These are phyloP conservation scores for Verticillium dahliae DNA, from an alignment of 2,329 filamentous ascomycete genomes.

Conservation along the genomic window DNA sequence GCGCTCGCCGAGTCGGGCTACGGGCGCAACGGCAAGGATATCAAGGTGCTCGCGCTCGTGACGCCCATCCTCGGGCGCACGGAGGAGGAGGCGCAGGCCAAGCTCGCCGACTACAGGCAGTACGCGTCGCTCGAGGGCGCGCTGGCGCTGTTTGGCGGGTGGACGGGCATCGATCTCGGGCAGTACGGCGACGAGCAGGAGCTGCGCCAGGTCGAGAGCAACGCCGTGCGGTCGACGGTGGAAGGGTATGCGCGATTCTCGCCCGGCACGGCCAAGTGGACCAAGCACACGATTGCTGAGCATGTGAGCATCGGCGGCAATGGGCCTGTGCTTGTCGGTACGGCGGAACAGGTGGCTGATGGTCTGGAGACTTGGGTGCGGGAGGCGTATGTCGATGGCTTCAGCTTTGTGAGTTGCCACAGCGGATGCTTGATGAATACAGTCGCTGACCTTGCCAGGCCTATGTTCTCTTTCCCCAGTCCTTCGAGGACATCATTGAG, in stretches of 20 bases:
- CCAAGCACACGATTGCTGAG: conserved; percentile 62
- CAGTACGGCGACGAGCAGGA: conserved; percentile 61
- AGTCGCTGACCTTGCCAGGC: conserved; percentile 29
- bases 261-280: conserved; percentile 61
- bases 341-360: conserved; percentile 58
- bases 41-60: conserved; percentile 63
- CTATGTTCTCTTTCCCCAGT: conserved; percentile 60
- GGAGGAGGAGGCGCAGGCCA: conserved; percentile 58
- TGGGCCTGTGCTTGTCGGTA: conserved; percentile 59
- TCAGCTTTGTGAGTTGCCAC: conserved; percentile 55
- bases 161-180: conserved; percentile 55
- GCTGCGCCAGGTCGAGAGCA: conserved; percentile 53
- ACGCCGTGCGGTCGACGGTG: conserved; percentile 52
- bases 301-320: conserved; percentile 63
- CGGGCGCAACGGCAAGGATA: conserved; percentile 50
- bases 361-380: conserved; percentile 59
- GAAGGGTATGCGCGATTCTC: conserved; percentile 50
- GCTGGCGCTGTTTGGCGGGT: conserved; percentile 65
- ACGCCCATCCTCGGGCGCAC: conserved; percentile 60
- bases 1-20: conserved; percentile 42
- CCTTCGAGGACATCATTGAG: conserved; percentile 62
- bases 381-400: conserved; percentile 67
- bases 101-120: conserved; percentile 53
- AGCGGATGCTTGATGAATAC: not conserved
- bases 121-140: conserved; percentile 59